Percentiles rank a stretch among this genome's conserved stretches.
These are phyloP conservation scores for Diatrype stigma DNA, from an alignment of 2,329 filamentous ascomycete genomes.

Conservation along the genomic window DNA sequence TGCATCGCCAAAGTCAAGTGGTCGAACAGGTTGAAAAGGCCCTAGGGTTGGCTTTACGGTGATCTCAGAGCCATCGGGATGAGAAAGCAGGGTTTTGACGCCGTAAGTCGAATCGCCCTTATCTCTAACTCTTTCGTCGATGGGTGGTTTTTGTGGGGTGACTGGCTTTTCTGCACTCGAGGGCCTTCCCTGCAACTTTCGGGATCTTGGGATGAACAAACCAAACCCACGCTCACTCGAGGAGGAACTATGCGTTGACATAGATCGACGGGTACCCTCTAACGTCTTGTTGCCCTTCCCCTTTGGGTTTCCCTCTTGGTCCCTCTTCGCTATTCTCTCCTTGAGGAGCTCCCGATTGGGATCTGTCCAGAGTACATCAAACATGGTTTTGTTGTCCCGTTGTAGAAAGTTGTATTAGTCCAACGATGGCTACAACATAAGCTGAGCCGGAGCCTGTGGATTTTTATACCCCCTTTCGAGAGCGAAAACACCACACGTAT, in stretches of 20 bases:
- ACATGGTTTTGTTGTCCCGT: conserved; percentile 41
- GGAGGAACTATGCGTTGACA: conserved; percentile 41
- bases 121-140: conserved; percentile 7
- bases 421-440: not conserved
- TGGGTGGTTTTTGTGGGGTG: conserved; percentile 1
- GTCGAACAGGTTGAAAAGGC: conserved; percentile 12
- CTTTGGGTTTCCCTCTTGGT: conserved; percentile 31
- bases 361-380: conserved; percentile 57
- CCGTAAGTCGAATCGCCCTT: conserved; percentile 19
- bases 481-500: too few species aligned
- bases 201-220: conserved; percentile 39
- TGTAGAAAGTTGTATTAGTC: not conserved
- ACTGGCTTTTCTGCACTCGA: conserved; percentile 12
- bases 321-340: conserved; percentile 48
- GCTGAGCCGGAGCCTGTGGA: too few species aligned
- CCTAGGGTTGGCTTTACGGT: conserved; percentile 16
- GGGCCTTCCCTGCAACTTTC: conserved; percentile 27
- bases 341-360: conserved; percentile 49
- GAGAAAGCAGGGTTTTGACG: conserved; percentile 19
- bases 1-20: conserved; percentile 12
- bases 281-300: conserved; percentile 27
- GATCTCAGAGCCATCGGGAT: conserved; percentile 15
- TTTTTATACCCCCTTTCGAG: too few species aligned
- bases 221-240: conserved; percentile 37
- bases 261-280: conserved; percentile 28